Evolutionary conservation across 1,284 basidiomycete species (phyloP).

Genomic region (Anthracocystis walkeri): DNA sequence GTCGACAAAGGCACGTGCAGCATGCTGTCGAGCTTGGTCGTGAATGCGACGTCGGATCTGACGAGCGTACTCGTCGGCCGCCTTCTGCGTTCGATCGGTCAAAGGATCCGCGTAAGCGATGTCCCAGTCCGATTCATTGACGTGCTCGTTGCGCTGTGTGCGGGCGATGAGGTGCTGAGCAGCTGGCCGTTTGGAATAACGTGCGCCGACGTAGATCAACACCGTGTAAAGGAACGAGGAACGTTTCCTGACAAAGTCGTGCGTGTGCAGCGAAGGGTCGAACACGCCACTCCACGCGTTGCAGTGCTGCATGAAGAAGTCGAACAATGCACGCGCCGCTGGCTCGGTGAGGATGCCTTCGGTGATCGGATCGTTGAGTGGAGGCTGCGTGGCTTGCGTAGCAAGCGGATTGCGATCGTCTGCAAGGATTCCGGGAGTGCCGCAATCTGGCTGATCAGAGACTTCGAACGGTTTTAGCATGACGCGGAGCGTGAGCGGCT

Average conservation of each 20-base stretch:
- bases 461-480: slow-evolving; percentile 57
- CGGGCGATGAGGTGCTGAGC: slow-evolving; percentile 45
- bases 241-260: slow-evolving; percentile 53
- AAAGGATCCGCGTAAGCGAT: slow-evolving; percentile 32
- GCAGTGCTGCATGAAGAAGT: slow-evolving; percentile 43
- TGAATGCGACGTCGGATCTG: slow-evolving; percentile 41
- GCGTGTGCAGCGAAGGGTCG: slow-evolving; percentile 43
- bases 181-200: slow-evolving; percentile 30
- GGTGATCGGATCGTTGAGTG: slow-evolving; percentile 47
- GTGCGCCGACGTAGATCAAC: slow-evolving; percentile 42
- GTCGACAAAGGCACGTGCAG: slow-evolving; percentile 48
- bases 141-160: slow-evolving; percentile 25
- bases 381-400: slow-evolving; percentile 24
- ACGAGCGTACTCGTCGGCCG: slow-evolving; percentile 39
- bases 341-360: slow-evolving; percentile 41
- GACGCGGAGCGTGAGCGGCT: slow-evolving; percentile 44
- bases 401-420: slow-evolving; percentile 41
- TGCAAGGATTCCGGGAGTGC: slow-evolving; percentile 27
- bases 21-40: slow-evolving; percentile 42
- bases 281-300: slow-evolving; percentile 44
- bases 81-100: slow-evolving; percentile 21
- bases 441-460: slow-evolving; percentile 39
- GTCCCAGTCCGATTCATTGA: slow-evolving; percentile 33
- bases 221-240: slow-evolving; percentile 54
- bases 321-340: slow-evolving; percentile 47